A percentile compares a stretch with the other conserved stretches of the same genome.
Evolutionary conservation across 2,329 filamentous ascomycete genomes (phyloP).

Genomic region (Aspergillus fischeri): DNA sequence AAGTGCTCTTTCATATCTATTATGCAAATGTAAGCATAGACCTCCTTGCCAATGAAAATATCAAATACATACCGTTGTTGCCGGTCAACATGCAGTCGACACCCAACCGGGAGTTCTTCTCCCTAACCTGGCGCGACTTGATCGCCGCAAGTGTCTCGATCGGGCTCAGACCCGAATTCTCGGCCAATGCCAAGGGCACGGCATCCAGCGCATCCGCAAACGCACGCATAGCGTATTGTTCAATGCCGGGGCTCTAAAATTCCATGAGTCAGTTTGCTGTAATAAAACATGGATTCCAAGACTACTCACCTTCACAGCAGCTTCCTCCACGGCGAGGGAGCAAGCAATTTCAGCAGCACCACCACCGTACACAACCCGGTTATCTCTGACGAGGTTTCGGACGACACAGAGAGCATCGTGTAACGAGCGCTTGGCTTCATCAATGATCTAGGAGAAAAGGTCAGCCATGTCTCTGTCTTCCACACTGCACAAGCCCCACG

Average conservation of each 20-base stretch:
- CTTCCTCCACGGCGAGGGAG: conserved; percentile 92
- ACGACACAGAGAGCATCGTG: conserved; percentile 98
- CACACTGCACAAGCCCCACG: conserved; percentile 24
- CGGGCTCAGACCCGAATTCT: conserved; percentile 94
- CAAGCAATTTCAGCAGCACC: conserved; percentile 97
- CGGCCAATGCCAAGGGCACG: conserved; percentile 90
- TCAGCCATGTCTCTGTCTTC: conserved; percentile 5
- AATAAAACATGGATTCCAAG: neutral
- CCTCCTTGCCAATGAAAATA: neutral
- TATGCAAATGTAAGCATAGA: conserved; percentile 4
- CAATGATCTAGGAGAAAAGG: conserved; percentile 70
- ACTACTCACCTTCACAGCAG: conserved; percentile 66
- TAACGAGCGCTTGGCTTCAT: conserved; percentile 94
- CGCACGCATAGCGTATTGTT: conserved; percentile 98
- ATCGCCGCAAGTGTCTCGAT: conserved; percentile 93
- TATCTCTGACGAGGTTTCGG: conserved; percentile 91
- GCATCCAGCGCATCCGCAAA: conserved; percentile 93
- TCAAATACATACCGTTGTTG: conserved; percentile 65
- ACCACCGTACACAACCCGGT: conserved; percentile 95
- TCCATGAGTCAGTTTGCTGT: conserved; percentile 8
- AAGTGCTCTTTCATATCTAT: conserved; percentile 94
- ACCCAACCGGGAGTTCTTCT: conserved; percentile 71
- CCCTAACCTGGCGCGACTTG: conserved; percentile 95
- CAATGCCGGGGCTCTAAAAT: conserved; percentile 76
- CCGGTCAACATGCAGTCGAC: conserved; percentile 98